A percentile compares a stretch with the other conserved stretches of the same genome.
Conservation (phyloP, 495 filamentous ascomycete genomes). For the Lasiosphaeriaceae sp. region DNA sequence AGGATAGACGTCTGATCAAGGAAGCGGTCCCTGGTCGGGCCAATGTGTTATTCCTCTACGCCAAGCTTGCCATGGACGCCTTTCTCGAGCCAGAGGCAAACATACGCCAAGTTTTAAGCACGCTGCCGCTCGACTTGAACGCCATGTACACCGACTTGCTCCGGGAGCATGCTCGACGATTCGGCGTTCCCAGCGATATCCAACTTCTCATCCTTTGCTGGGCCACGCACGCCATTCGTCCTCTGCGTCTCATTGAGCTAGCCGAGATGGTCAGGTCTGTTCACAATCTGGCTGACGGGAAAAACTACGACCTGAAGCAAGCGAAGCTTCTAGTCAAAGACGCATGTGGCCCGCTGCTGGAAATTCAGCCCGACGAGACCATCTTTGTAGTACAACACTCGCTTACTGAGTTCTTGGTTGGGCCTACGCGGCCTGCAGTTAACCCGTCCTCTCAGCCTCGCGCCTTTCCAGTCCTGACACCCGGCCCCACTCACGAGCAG, state of each 20-base stretch:
- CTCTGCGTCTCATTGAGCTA: slow-evolving; percentile 49
- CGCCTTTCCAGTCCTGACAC: slow-evolving; percentile 28
- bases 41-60: slow-evolving; percentile 43
- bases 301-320: slow-evolving; percentile 10
- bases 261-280: slow-evolving; percentile 34
- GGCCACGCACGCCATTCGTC: slow-evolving; percentile 47
- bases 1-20: slow-evolving; percentile 11
- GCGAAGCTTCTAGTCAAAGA: slow-evolving; percentile 25
- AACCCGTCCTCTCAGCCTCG: neutral
- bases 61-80: slow-evolving; percentile 44
- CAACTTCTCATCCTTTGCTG: slow-evolving; percentile 45
- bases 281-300: slow-evolving; percentile 2
- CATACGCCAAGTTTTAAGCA: slow-evolving; percentile 10
- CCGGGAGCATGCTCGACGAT: slow-evolving; percentile 33
- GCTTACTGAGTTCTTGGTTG: slow-evolving; percentile 48
- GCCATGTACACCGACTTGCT: slow-evolving; percentile 46
- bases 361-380: slow-evolving; percentile 47
- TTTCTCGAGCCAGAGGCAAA: slow-evolving; percentile 27
- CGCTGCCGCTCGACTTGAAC: slow-evolving; percentile 36
- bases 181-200: slow-evolving; percentile 32
- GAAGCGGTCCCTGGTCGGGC: slow-evolving; percentile 22
- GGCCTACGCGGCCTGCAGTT: slow-evolving; percentile 11
- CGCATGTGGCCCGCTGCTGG: slow-evolving; percentile 47
- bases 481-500: slow-evolving; percentile 24
- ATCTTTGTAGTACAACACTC: slow-evolving; percentile 51